Evolutionary conservation across 441 rosid species (phyloP).

Genomic region (Brassica balearica): DNA sequence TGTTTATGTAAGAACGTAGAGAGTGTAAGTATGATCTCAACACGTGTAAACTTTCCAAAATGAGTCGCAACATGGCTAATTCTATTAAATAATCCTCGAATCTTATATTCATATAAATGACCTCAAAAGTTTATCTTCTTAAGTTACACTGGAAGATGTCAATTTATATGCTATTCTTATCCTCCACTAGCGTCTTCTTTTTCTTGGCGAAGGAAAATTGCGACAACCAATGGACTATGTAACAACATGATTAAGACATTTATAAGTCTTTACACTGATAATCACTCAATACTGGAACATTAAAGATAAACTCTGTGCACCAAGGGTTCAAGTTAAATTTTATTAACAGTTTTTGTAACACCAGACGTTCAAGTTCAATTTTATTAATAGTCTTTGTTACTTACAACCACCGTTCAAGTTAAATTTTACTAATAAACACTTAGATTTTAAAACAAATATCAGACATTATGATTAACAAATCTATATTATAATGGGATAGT

Average conservation of each 20-base stretch:
- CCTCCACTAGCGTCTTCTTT: neutral
- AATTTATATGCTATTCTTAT: no score
- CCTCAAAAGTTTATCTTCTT: neutral
- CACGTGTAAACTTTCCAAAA: neutral
- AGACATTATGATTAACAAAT: no score
- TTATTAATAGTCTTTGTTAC: no score
- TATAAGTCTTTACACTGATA: neutral
- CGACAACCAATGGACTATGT: neutral
- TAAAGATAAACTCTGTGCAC: neutral
- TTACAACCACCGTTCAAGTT: no score
- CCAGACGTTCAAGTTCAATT: neutral
- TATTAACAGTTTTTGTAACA: neutral
- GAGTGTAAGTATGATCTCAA: neutral
- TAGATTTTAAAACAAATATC: neutral
- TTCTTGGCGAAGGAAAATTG: neutral
- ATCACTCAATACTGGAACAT: neutral
- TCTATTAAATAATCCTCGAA: neutral
- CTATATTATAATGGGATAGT: no score
- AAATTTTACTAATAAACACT: neutral
- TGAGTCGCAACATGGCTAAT: neutral
- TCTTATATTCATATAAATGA: neutral
- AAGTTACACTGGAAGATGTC: neutral
- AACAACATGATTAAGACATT: neutral
- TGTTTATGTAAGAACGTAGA: no score
- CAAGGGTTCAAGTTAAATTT: neutral